phyloP scores from a whole-genome alignment of 768 basidiomycete genomes.

The Mycena filopes region DNA sequence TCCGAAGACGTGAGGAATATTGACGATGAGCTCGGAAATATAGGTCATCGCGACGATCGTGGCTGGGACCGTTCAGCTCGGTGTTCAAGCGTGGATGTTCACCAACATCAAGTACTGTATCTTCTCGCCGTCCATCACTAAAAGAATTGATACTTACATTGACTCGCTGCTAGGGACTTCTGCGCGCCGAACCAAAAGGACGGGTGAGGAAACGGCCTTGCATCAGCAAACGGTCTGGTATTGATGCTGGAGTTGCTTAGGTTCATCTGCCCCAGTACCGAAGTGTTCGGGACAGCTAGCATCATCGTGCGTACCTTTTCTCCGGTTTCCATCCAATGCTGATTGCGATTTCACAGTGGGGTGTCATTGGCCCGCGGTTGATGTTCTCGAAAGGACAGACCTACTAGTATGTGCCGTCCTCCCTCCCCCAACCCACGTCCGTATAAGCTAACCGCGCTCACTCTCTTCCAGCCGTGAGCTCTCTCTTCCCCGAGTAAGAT shows the following conservation, averaged over 20 bases:
- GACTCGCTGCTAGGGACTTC: conserved; percentile 51
- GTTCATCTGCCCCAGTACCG: conserved; percentile 62
- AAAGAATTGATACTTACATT: too few species aligned
- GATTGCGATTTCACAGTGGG: conserved; percentile 32
- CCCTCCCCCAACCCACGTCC: neutral
- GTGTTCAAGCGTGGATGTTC: conserved; percentile 76
- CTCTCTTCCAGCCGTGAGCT: conserved; percentile 20
- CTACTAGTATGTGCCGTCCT: conserved; percentile 56
- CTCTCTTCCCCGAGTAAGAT: neutral
- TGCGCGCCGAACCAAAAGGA: conserved; percentile 58
- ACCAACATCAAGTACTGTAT: conserved; percentile 56
- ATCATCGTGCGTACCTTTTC: conserved; percentile 58
- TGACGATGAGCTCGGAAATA: too few species aligned
- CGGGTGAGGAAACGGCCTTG: conserved; percentile 46
- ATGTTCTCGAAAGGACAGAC: conserved; percentile 58
- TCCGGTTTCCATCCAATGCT: conserved; percentile 18
- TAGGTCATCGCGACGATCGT: conserved; percentile 62
- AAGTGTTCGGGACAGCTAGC: conserved; percentile 67
- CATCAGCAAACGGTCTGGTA: conserved; percentile 28
- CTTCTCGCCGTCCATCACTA: conserved; percentile 8
- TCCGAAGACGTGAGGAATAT: too few species aligned
- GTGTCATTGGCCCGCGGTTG: conserved; percentile 58
- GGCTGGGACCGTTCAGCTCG: conserved; percentile 74
- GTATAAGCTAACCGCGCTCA: neutral
- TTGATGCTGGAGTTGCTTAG: conserved; percentile 36